Evolutionary conservation across 1,139 yeast species (phyloP), one percentile per base, ranked within the genome.

Genomic region (Torulaspora pretoriensis): DNA sequence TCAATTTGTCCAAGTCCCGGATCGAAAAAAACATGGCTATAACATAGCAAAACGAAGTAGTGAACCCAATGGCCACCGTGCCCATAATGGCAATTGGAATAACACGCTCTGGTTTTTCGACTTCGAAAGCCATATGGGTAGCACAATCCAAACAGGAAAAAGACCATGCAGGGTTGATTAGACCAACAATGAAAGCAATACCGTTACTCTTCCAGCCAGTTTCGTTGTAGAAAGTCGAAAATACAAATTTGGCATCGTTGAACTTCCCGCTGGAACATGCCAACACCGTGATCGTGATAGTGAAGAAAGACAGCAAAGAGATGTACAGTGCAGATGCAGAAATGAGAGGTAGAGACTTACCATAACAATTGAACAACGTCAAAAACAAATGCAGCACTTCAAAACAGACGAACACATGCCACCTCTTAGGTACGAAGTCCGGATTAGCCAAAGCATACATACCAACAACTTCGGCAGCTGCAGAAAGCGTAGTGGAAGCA

Each of bases 61-160:
- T 60, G 57, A 80, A 77, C 0, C 87, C 87, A 57, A 81, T 79
- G 13, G 80, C 80, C 23, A 81, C 81, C 1, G 87, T 81, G 8
- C 81, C 77, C 66, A 80, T 62, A 46, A 81, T 79, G 12, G 85
- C 80, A 49, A 74, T 73, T 19, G 87, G 87, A 43, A 80, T 78
- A 49, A 76, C 77, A 37, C 74, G 69, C 59, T 78, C 80, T 8
- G 85, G 83, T 32, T 71, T 68, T 43, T 72, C 68, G 28, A 79
- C 78, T 63, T 81, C 87, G 62, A 80, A 84, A 12, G 84, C 83
- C 77, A 81, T 75, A 56, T 80, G 86, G 2, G 85, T 77, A 7
- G 85, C 85, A 51, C 82, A 77, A 59, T 81, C 87, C 45, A 80
- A 67, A 61, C 86, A 80, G n/a, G 80, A 73, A 60, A 80, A 80